Conservation (phyloP, 2,329 filamentous ascomycete species). For the Magnaporthales sp. region DNA sequence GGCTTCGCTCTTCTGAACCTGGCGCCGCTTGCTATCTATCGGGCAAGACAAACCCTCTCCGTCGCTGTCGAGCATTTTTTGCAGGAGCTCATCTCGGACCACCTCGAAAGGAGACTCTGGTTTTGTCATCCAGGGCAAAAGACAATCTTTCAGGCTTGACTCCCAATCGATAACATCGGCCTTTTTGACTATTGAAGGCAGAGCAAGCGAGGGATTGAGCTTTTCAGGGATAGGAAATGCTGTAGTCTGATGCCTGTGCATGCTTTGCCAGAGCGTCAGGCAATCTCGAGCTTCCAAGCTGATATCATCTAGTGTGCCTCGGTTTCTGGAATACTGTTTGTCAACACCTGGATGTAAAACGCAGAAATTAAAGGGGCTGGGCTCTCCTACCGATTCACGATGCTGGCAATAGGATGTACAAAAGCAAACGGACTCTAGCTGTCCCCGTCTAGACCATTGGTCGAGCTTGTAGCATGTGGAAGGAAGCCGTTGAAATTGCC, state of each 20-base stretch:
- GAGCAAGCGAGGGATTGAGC: slow-evolving; percentile 38
- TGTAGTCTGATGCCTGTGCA: slow-evolving; percentile 47
- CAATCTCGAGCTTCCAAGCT: slow-evolving; percentile 65
- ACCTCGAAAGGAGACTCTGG: slow-evolving; percentile 29
- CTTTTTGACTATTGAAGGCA: slow-evolving; percentile 52
- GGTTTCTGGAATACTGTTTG: slow-evolving; percentile 24
- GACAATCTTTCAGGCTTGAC: slow-evolving; percentile 44
- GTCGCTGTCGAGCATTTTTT: too few relatives aligned
- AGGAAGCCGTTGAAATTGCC: too few relatives aligned
- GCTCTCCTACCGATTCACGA: slow-evolving; percentile 42
- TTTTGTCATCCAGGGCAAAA: slow-evolving; percentile 53
- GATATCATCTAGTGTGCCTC: slow-evolving; percentile 61
- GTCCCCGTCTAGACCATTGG: slow-evolving; percentile 34
- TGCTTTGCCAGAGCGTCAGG: slow-evolving; percentile 53
- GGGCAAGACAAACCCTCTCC: too few relatives aligned
- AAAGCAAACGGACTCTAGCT: slow-evolving; percentile 40
- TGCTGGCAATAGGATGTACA: slow-evolving; percentile 58
- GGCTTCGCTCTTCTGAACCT: too few relatives aligned
- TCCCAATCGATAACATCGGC: slow-evolving; percentile 61
- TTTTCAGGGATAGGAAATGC: slow-evolving; percentile 38
- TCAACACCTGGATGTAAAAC: neutral
- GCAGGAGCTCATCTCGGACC: slow-evolving; percentile 35
- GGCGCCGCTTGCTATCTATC: too few relatives aligned
- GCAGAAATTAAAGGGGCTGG: too few relatives aligned
- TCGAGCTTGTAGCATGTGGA: slow-evolving; percentile 26